These are phyloP conservation scores for Candida sithepensis DNA, from an alignment of 805 yeast genomes.

Conservation along the genomic window DNA sequence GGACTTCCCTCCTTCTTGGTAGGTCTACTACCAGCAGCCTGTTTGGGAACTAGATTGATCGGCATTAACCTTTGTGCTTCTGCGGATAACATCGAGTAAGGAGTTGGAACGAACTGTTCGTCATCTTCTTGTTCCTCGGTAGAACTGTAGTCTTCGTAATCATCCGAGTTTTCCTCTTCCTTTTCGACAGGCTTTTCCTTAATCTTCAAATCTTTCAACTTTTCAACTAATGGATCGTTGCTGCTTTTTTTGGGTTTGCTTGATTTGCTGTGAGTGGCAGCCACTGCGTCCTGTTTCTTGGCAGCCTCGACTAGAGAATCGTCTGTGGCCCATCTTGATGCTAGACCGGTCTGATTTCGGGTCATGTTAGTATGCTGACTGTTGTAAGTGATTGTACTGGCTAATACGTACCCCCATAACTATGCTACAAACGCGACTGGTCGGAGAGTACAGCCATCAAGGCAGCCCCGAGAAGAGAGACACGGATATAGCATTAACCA, in stretches of 20 bases:
- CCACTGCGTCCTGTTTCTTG: constrained; percentile 15
- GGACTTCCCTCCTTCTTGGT: background rate
- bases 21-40: background rate
- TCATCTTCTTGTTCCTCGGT: constrained; percentile 6
- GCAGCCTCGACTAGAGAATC: constrained; percentile 23
- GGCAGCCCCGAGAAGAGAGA: background rate
- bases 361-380: too few relatives aligned
- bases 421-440: background rate
- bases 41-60: background rate
- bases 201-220: background rate
- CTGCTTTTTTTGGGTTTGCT: constrained; percentile 1
- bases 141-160: constrained; percentile 4
- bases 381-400: too few relatives aligned
- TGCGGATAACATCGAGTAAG: constrained; percentile 6
- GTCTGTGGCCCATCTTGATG: constrained; percentile 33
- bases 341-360: constrained; percentile 20
- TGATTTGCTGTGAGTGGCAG: background rate
- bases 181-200: background rate
- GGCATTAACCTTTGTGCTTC: constrained; percentile 19
- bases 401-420: background rate
- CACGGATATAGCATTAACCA: background rate
- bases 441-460: too few relatives aligned
- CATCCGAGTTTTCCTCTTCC: constrained; percentile 2
- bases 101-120: constrained; percentile 5
- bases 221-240: constrained; percentile 2